Percentiles rank a stretch among this genome's conserved stretches.
phyloP scores from a whole-genome alignment of 352 stramenopile species.

The Globisporangium spiculum region DNA sequence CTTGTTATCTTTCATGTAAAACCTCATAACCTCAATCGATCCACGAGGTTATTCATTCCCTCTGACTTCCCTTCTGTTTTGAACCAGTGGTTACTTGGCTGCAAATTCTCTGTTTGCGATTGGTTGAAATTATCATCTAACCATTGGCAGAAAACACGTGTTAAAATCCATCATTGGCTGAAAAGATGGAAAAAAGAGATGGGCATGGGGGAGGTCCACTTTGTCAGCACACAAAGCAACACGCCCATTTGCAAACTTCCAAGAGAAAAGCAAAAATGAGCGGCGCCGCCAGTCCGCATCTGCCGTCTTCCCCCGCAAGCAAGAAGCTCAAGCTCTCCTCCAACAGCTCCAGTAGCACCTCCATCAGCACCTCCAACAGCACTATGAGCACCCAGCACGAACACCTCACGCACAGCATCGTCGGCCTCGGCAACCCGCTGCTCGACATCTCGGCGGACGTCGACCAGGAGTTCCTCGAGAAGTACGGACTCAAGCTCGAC shows the following conservation, averaged over 20 bases:
- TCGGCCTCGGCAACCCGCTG: conserved; percentile 98
- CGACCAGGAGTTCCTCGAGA: conserved; percentile 91
- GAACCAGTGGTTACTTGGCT: conserved; percentile 1
- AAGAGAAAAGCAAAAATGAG: conserved; percentile 7
- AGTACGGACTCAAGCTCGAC: conserved; percentile 95
- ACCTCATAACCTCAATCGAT: neutral
- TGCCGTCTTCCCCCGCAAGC: conserved; percentile 21
- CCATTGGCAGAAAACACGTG: neutral
- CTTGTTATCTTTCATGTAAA: neutral
- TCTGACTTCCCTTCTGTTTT: neutral
- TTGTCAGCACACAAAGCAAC: conserved; percentile 3
- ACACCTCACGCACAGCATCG: conserved; percentile 68
- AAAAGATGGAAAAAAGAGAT: neutral
- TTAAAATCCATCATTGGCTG: neutral
- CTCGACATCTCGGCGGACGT: conserved; percentile 98
- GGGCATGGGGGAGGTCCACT: neutral
- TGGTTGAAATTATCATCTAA: neutral
- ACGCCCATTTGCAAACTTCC: conserved; percentile 6
- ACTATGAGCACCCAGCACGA: conserved; percentile 32
- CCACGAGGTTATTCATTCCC: neutral
- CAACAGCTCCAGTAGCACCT: neutral
- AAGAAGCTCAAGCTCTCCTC: conserved; percentile 20
- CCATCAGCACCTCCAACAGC: neutral
- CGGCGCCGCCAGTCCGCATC: conserved; percentile 14
- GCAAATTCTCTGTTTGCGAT: neutral